Evolutionary conservation across 2,329 filamentous ascomycete genomes (phyloP), one percentile per base, ranked within the genome.

Genomic region (Penicillium hesseltinei): DNA sequence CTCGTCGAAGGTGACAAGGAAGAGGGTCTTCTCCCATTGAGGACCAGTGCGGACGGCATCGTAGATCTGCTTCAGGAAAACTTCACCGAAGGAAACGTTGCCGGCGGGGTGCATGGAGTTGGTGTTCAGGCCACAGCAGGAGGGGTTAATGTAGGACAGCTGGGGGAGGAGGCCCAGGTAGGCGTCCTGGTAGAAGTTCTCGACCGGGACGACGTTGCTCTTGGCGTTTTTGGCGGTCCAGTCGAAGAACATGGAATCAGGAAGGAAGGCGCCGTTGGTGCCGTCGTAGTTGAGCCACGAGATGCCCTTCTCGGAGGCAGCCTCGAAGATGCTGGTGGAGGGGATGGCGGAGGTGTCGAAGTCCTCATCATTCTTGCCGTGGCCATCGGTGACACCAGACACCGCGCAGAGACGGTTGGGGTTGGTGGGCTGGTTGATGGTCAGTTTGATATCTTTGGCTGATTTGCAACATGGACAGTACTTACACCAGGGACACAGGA

Each of bases 401-500:
- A 68, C 15, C 0, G 65, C 63, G 27, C 62, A 69, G n/a, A 69
- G 65, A 56, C 69, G 75, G 72, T 78, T 78, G n/a, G 75, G 76
- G 65, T 77, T 71, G 40, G 75, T 77, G 8, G 75, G 75, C 72
- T 74, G 45, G 10, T 58, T n/a, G 9, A 9, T 21, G 40, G 46
- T 65, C 44, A 67, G 60, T n/a, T 21, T 21, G 2, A 29, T 23
- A 21, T 44, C 15, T 29, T 47, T 25, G 3, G 13, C 27, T 21
- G 51, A 10, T 31, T 31, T 5, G n/a, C 27, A 31, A 57, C 11
- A 38, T n/a, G 27, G 47, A 15, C 17, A 19, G 7, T 23, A 74
- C 73, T 65, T 62, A 76, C 73, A 23, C 75, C 75, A 6, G 74
- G 72, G 15, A 77, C 59, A 57, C 69, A 73, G n/a, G 73, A 76